Percentiles rank a stretch among this genome's conserved stretches.
Conservation (phyloP, 495 filamentous ascomycete species). For the Aspergillus incahuasiensis region DNA sequence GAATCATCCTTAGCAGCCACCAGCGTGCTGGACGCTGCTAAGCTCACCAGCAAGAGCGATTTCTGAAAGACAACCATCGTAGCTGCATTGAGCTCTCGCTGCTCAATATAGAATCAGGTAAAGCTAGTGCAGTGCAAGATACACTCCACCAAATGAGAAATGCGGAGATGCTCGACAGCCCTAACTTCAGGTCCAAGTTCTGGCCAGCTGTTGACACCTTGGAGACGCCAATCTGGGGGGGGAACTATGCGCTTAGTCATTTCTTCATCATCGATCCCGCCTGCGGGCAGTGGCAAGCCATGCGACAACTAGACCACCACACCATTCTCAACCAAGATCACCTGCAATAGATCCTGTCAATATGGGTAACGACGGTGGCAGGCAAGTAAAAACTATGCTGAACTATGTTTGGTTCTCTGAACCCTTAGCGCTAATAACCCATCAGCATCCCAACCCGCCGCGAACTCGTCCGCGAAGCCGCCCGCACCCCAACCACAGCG, state of each 20-base stretch:
- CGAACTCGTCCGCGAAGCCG: slow-evolving; percentile 89
- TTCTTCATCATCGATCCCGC: slow-evolving; percentile 14
- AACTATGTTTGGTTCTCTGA: not conserved
- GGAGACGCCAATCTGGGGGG: slow-evolving; percentile 10
- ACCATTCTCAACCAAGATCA: too few species aligned
- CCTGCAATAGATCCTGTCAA: slow-evolving; percentile 9
- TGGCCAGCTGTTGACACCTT: slow-evolving; percentile 35
- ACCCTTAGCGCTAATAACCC: not conserved
- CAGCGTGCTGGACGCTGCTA: slow-evolving; percentile 33
- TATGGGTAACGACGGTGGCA: slow-evolving; percentile 98
- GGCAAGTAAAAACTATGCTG: too few species aligned
- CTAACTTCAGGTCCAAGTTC: slow-evolving; percentile 21
- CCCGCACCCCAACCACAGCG: slow-evolving; percentile 72
- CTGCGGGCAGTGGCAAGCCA: slow-evolving; percentile 6
- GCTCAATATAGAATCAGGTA: not conserved
- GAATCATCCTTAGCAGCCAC: slow-evolving; percentile 35
- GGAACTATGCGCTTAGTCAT: slow-evolving; percentile 21
- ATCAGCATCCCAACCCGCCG: slow-evolving; percentile 83
- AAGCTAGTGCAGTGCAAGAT: not conserved
- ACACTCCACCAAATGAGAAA: slow-evolving; percentile 3
- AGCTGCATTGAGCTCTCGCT: slow-evolving; percentile 38
- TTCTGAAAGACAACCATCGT: slow-evolving; percentile 40
- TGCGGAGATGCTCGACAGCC: slow-evolving; percentile 24
- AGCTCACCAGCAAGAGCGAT: slow-evolving; percentile 36
- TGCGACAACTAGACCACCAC: not conserved